Conservation (phyloP, 176 grass and related monocot genomes). For the Alopecurus myosuroides region DNA sequence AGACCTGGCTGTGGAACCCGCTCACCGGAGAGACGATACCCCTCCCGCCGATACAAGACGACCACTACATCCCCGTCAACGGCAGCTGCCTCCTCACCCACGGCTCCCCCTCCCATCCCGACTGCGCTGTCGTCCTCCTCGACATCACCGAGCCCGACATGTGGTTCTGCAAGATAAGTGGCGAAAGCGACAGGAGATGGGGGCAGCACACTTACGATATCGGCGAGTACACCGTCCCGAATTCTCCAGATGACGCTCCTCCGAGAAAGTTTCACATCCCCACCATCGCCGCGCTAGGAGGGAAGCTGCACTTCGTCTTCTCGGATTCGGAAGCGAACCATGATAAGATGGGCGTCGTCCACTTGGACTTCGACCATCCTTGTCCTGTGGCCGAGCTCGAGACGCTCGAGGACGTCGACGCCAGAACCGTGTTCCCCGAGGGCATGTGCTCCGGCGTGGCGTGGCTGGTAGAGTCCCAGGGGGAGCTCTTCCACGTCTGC, state of each 20-base stretch:
- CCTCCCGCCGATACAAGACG: neutral
- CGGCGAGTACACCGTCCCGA: neutral
- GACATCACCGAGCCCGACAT: neutral
- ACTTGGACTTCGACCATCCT: neutral
- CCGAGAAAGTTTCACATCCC: neutral
- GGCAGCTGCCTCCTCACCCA: neutral
- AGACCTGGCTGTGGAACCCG: neutral
- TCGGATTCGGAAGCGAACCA: neutral
- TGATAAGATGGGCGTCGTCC: neutral
- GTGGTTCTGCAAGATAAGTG: neutral
- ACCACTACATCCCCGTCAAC: neutral
- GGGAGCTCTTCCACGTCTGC: neutral
- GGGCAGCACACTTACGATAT: neutral
- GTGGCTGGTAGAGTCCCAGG: neutral
- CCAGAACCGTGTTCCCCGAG: neutral
- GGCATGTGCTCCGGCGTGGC: neutral
- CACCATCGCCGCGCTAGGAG: neutral
- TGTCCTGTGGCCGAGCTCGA: neutral
- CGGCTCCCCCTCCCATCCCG: neutral
- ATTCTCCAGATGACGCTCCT: neutral
- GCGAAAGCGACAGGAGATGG: neutral
- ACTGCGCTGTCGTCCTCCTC: constrained; percentile 1
- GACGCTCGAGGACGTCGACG: neutral
- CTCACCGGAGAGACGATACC: neutral
- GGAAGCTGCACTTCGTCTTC: neutral